Evolutionary conservation across 169 alveolate genomes (phyloP).

Genomic region (Cryptosporidium sp.): DNA sequence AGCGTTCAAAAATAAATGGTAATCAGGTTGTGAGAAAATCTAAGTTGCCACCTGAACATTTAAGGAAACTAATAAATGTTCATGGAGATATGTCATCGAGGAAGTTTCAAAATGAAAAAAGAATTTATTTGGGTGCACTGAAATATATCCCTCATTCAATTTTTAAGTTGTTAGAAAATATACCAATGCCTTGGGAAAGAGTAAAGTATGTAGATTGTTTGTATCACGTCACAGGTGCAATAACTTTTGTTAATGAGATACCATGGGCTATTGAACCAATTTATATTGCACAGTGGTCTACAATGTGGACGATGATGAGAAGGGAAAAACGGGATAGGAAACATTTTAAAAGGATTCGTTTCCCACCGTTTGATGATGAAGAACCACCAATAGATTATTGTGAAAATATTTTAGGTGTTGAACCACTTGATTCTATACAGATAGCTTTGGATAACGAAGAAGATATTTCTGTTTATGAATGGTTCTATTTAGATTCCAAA

Average conservation of each 20-base stretch:
- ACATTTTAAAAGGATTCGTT: constrained; percentile 99
- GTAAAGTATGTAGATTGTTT: constrained; percentile 95
- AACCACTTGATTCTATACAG: constrained; percentile 98
- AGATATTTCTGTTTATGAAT: constrained; percentile 97
- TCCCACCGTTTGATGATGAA: constrained; percentile 99
- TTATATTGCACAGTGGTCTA: constrained; percentile 99
- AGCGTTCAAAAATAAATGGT: background rate
- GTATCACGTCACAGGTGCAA: constrained; percentile 99
- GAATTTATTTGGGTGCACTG: constrained; percentile 96
- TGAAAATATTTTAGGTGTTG: constrained; percentile 97
- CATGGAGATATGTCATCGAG: constrained; percentile 98
- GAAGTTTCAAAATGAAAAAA: constrained; percentile 97
- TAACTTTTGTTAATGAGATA: constrained; percentile 98
- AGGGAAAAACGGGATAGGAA: constrained; percentile 99
- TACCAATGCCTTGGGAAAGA: constrained; percentile 99
- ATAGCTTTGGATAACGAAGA: constrained; percentile 98
- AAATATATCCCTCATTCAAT: constrained; percentile 99
- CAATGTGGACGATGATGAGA: constrained; percentile 99
- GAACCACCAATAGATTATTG: constrained; percentile 99
- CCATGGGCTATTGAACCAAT: constrained; percentile 99
- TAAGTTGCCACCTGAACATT: constrained; percentile 98
- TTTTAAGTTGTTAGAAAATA: constrained; percentile 97
- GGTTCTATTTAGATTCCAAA: constrained; percentile 94
- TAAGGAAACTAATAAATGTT: constrained; percentile 97
- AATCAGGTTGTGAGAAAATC: constrained; percentile 75